phyloP scores from a whole-genome alignment of 768 basidiomycete species.

The Favolaschia claudopus region DNA sequence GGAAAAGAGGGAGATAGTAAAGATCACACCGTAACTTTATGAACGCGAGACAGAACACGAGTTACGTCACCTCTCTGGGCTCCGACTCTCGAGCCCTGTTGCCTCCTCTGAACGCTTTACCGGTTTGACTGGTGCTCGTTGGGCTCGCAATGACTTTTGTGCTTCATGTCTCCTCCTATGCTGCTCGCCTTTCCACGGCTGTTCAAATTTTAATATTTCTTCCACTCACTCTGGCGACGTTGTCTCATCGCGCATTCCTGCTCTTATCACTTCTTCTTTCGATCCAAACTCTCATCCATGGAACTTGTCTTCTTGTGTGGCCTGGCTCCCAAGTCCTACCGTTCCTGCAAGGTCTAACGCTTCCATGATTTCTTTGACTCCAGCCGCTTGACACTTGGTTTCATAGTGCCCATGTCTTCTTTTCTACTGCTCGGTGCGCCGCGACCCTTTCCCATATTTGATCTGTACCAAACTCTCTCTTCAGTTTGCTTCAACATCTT shows the following conservation, averaged over 20 bases:
- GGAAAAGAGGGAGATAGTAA: too few species aligned
- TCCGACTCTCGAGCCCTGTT: too few species aligned
- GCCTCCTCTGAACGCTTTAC: too few species aligned
- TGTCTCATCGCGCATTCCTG: constrained; percentile 82
- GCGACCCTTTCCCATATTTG: background rate
- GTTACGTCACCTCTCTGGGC: too few species aligned
- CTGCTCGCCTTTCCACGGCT: constrained; percentile 71
- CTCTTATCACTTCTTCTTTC: constrained; percentile 81
- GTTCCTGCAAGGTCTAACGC: constrained; percentile 64
- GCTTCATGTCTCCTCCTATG: constrained; percentile 19
- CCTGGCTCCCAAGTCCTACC: constrained; percentile 72
- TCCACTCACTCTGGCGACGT: constrained; percentile 83
- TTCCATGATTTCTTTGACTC: too few species aligned
- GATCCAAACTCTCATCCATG: constrained; percentile 81
- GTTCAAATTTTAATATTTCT: constrained; percentile 85
- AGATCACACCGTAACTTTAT: constrained; percentile 4
- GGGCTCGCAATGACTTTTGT: constrained; percentile 13
- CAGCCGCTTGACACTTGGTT: background rate
- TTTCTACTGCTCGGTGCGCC: constrained; percentile 71
- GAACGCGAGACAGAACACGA: background rate
- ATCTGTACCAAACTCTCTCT: background rate
- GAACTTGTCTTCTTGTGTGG: constrained; percentile 62
- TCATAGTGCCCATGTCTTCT: constrained; percentile 77
- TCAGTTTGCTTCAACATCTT: constrained; percentile 82
- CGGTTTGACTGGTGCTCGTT: too few species aligned